These are phyloP conservation scores for Apostasia shenzhenica DNA, from an alignment of 106 monocot genomes.

Conservation along the genomic window DNA sequence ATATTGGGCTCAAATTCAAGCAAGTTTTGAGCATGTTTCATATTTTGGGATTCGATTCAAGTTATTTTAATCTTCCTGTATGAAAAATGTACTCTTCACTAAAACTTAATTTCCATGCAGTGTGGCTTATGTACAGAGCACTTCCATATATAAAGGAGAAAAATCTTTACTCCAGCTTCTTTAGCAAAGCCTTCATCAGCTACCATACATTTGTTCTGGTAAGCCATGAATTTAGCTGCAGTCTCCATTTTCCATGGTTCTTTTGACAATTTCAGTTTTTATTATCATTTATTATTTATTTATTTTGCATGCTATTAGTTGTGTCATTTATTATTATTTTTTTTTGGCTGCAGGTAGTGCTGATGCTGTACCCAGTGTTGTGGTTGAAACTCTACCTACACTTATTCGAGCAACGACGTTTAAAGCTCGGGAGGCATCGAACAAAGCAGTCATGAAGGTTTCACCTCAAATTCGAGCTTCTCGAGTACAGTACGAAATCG, in stretches of 20 bases:
- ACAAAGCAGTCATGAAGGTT: slow-evolving; percentile 28
- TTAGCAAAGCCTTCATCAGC: slow-evolving; percentile 39
- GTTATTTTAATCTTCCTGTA: neutral
- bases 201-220: slow-evolving; percentile 68
- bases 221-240: neutral
- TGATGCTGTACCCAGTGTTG: slow-evolving; percentile 60
- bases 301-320: neutral
- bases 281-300: neutral
- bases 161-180: slow-evolving; percentile 58
- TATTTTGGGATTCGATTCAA: too few relatives aligned
- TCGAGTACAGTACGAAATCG: too few relatives aligned
- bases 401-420: slow-evolving; percentile 68
- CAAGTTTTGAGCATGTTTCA: too few relatives aligned
- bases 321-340: neutral
- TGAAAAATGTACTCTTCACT: neutral
- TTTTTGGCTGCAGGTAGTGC: slow-evolving; percentile 29
- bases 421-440: slow-evolving; percentile 40
- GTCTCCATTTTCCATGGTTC: too few relatives aligned
- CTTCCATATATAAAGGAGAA: slow-evolving; percentile 74
- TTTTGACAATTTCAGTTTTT: too few relatives aligned
- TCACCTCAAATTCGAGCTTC: neutral
- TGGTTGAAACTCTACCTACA: slow-evolving; percentile 86
- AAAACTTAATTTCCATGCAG: slow-evolving; percentile 27
- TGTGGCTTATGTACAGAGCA: slow-evolving; percentile 75
- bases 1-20: too few relatives aligned